Base-by-base conservation (phyloP, 106 monocot species). In the Dendrobium huoshanense region DNA sequence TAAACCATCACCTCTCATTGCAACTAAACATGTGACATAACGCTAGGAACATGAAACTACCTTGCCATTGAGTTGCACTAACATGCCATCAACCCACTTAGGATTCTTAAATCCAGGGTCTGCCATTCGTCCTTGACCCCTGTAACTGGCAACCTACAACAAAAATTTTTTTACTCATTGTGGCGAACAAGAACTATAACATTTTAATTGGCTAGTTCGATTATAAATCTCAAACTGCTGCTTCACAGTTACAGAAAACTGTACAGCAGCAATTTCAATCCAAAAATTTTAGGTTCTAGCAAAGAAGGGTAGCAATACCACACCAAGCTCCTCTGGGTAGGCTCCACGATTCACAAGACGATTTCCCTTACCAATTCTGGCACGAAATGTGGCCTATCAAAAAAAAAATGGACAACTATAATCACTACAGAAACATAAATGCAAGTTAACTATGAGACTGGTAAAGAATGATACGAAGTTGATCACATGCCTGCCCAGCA, bases 291-390 rank as follows among this genome's bases (percentile, higher is more conserved):
- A 75, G 19, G 41, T 44, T 20, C 4, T 0, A 44, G 74, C 31
- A 75, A 44, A 20, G 11, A 75, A 75, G 31, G 44, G n/a, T 11
- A 43, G 29, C 75, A 78, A 83, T 92, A 96, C 96, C 96, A 94
- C 93, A 9, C 96, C 96, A 87, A 96, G 88, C 81, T 92, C 93
- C 72, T 96, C 96, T 13, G 96, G 96, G 79, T 90, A 96, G 37
- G 87, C 80, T 72, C 96, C 93, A 81, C 83, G 83, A 45, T 96
- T 92, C 73, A 55, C 7, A 22, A 81, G 79, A 49, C 91, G 87
- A 78, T 79, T 89, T 20, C 90, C 91, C 77, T 89, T 92, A 40
- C 96, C 94, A 80, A 96, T 92, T 92, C 90, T 96, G 77, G 96
- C 96, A 83, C 96, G 93, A 79, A 96, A 96, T 24, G 96, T 96